A percentile compares a stretch with the other conserved stretches of the same genome.
These are phyloP conservation scores for Pelargonium cotyledonis DNA, from an alignment of 441 rosid species.

Conservation along the genomic window DNA sequence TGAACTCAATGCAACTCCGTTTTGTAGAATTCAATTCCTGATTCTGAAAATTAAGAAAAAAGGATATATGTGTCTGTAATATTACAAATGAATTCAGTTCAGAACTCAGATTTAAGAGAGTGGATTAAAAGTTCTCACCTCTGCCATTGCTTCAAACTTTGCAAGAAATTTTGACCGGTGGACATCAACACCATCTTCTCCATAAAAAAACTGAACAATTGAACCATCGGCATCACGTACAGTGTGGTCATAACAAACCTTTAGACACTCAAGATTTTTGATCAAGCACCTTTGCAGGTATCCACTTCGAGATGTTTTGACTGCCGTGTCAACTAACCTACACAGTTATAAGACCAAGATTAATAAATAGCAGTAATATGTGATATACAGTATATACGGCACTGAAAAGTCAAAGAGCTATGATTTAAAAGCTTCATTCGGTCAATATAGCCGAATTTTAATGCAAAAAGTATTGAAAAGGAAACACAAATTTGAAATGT, in stretches of 20 bases:
- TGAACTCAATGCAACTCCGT: conserved; percentile 24
- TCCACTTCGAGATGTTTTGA: conserved; percentile 99
- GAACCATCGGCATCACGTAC: conserved; percentile 99
- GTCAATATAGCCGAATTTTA: not conserved
- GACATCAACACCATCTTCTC: conserved; percentile 99
- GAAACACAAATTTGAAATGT: not conserved
- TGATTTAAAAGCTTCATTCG: not conserved
- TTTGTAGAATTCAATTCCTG: conserved; percentile 49
- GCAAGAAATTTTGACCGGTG: conserved; percentile 75
- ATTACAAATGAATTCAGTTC: not conserved
- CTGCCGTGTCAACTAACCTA: conserved; percentile 98
- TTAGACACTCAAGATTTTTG: conserved; percentile 93
- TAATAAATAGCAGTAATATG: not conserved
- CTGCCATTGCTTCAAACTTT: conserved; percentile 62
- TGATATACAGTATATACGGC: too few species aligned
- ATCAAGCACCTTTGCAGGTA: conserved; percentile 97
- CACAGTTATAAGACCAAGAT: conserved; percentile 23
- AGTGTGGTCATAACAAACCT: conserved; percentile 81
- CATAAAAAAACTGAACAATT: conserved; percentile 83
- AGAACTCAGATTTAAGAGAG: conserved; percentile 9
- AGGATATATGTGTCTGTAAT: conserved; percentile 1
- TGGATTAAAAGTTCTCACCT: conserved; percentile 36
- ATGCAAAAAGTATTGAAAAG: not conserved
- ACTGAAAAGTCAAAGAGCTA: not conserved
- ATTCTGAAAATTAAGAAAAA: conserved; percentile 52